Base-by-base conservation (phyloP, 148 eudicot genomes). In the Vaccinium darrowii region DNA sequence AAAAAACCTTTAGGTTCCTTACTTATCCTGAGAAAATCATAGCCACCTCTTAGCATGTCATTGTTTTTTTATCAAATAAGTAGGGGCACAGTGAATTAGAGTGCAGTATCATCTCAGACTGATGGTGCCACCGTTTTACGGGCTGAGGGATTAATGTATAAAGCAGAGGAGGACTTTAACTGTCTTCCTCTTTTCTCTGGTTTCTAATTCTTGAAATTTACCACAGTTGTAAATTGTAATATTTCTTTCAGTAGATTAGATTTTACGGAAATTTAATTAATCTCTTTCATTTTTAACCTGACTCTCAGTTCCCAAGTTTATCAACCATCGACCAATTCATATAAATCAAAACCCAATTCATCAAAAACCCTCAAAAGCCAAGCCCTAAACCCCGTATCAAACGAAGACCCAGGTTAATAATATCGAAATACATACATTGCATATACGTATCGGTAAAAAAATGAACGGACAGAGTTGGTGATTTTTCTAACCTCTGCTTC, bases 401-500 rank as follows among this genome's bases (percentile, higher is more conserved):
- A 75, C 19, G 53, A 76, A 76, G 51, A 76, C 23, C 57, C 27
- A 77, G 54, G 57, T 10, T 49, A 12, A 21, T 13, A 72, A 30
- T 30, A 33, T 30, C 76, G 5, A 30, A 12, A 30, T 72, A 72
- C 75, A 25, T 16, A 11, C 11, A 69, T 43, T 12, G 18, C 27
- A 47, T 47, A 13, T 13, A 54, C 15, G 14, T 56, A 56, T 30
- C 27, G 4, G 49, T 33, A 36, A 8, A 6, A 13, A 11, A 53
- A 21, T 23, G 76, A 49, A 39, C 5, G 23, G 67, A 33, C 19
- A 16, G 72, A 58, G 72, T 3, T 14, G 23, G 76, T 30, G 36
- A 19, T 67, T 82, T 65, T n/a, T 25, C 76, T 27, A 81, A 94
- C 95, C 97, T 94, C 95, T 63, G 93, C 95, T 84, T 94, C 91